Base-by-base conservation (phyloP, 345 rosid species). In the Populus ilicifolia region DNA sequence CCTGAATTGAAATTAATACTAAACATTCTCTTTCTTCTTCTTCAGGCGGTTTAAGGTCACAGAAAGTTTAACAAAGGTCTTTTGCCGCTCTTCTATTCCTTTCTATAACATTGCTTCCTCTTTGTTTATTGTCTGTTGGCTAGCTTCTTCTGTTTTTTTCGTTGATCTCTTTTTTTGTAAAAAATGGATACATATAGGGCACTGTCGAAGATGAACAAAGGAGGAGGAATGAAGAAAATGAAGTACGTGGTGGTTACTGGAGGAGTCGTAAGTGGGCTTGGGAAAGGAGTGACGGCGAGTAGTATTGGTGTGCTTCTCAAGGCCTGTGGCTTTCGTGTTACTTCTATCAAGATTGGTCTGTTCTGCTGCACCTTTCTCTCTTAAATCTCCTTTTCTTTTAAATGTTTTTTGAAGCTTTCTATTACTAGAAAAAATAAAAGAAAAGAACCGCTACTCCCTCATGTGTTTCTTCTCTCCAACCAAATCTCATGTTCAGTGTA, bases 241-340 rank as follows among this genome's bases (percentile, higher is more conserved):
- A 92, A 92, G 94, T 92, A 90, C 67, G 93, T 92, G 29, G 75
- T 92, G 84, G 93, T 92, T 30, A 92, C 92, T 1, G 94, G 94
- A 68, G 97, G 97, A 64, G 97, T 92, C 18, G 94, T 92, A 11
- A 90, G 97, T 71, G 97, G 97, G 23, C 86, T 92, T 33, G 97
- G 97, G 6, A 92, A 92, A 86, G 94, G 97, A 12, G 93, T 92
- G 61, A 90, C 97, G 41, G 97, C 97, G 4, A 92, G 97, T 82
- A 92, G 97, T 82, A 88, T 90, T 79, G 97, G 97, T 20, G 82
- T 92, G 79, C 86, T 92, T 52, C 97, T 92, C 78, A 87, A 89
- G 85, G 92, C 92, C 27, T 92, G 93, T 70, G 94, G 93, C 50
- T 90, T 92, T 77, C 93, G 97, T 46, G 90, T 92, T 70, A 89